Evolutionary conservation across 371 early-diverging fungal species (phyloP).

Genomic region (Mortierella sp.): DNA sequence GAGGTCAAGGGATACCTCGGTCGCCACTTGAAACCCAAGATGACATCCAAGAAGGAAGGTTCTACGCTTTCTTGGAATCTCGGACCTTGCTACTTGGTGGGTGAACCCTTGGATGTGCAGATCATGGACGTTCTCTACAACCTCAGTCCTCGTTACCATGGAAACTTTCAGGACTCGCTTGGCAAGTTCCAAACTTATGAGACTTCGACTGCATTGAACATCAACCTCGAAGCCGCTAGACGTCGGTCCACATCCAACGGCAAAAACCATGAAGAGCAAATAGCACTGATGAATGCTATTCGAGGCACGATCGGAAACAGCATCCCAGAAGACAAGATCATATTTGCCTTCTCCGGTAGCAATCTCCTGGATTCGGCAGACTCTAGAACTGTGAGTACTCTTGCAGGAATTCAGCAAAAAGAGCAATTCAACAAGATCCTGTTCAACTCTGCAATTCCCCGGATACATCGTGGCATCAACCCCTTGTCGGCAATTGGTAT

Average conservation of each 20-base stretch:
- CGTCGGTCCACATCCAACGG: conserved; percentile 54
- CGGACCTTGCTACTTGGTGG: conserved; percentile 75
- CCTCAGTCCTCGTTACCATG: conserved; percentile 72
- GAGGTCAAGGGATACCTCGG: conserved; percentile 58
- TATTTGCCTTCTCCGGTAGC: conserved; percentile 73
- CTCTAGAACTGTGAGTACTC: conserved; percentile 54
- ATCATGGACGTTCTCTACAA: conserved; percentile 69
- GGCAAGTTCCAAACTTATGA: conserved; percentile 78
- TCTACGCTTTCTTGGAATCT: conserved; percentile 70
- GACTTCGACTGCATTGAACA: conserved; percentile 67
- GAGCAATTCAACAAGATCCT: conserved; percentile 55
- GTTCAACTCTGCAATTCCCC: conserved; percentile 70
- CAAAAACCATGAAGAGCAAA: conserved; percentile 55
- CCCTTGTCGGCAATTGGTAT: conserved; percentile 59
- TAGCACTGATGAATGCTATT: conserved; percentile 64
- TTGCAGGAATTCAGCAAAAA: conserved; percentile 56
- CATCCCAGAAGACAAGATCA: conserved; percentile 69
- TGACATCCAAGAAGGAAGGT: conserved; percentile 33
- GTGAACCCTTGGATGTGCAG: conserved; percentile 68
- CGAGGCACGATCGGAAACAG: conserved; percentile 61
- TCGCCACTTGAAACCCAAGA: conserved; percentile 51
- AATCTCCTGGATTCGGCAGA: conserved; percentile 63
- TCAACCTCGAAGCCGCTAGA: conserved; percentile 60
- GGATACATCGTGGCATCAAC: conserved; percentile 63
- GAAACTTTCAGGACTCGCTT: conserved; percentile 74